Conservation (phyloP, 73 alveolate species). For the Loxodes magnus region DNA sequence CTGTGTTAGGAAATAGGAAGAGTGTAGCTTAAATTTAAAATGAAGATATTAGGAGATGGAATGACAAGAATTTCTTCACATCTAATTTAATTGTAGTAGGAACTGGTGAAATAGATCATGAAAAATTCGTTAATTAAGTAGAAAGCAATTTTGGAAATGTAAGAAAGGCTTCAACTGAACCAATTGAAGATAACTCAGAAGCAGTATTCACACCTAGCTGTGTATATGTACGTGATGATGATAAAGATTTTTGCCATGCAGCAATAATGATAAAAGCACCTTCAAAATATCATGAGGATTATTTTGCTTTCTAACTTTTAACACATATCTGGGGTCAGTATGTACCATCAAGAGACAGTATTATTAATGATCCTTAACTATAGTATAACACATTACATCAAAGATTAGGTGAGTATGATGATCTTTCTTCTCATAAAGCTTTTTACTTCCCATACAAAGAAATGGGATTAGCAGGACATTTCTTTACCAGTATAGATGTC, state of each 20-base stretch:
- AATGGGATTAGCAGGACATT: not conserved
- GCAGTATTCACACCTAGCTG: not conserved
- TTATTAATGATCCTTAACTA: not conserved
- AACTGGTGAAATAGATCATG: too few relatives aligned
- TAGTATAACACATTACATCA: not conserved
- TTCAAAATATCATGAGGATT: not conserved
- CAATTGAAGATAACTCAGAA: too few relatives aligned
- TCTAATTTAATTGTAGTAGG: too few relatives aligned
- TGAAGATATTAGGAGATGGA: too few relatives aligned
- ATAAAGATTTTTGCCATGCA: not conserved
- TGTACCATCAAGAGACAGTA: constrained; percentile 1
- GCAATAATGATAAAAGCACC: not conserved
- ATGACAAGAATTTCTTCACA: too few relatives aligned
- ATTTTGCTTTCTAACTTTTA: not conserved
- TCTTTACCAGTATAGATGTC: not conserved
- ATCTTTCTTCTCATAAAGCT: not conserved
- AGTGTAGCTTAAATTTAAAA: too few relatives aligned
- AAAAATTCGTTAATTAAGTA: too few relatives aligned
- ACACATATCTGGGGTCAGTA: not conserved
- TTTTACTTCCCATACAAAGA: not conserved
- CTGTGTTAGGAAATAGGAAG: too few relatives aligned
- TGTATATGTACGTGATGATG: not conserved
- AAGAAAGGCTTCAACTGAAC: too few relatives aligned
- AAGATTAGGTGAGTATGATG: constrained; percentile 2
- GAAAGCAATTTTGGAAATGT: too few relatives aligned